Percentiles rank a stretch among this genome's conserved stretches.
Conservation (phyloP, 805 yeast species). For the Kuraishia hungarica region DNA sequence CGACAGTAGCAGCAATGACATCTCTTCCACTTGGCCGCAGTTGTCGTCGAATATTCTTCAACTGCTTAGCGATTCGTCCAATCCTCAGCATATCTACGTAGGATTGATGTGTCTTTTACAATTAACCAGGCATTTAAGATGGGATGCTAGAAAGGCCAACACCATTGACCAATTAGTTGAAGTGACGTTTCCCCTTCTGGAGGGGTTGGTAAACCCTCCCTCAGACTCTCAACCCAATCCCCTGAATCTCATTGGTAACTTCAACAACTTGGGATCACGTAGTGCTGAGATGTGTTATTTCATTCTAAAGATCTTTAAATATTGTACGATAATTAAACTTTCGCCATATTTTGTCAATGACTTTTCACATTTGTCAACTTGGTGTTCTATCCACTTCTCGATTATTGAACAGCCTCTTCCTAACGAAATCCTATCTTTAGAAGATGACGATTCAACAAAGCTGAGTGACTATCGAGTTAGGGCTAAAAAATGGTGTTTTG, state of each 20-base stretch:
- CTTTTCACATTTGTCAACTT: constrained; percentile 37
- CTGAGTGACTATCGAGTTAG: constrained; percentile 47
- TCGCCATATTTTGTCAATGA: constrained; percentile 50
- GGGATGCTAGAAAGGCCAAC: constrained; percentile 50
- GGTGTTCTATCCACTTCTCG: constrained; percentile 67
- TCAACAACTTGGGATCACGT: constrained; percentile 21
- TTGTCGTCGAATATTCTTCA: constrained; percentile 36
- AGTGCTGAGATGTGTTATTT: constrained; percentile 60
- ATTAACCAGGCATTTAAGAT: constrained; percentile 61
- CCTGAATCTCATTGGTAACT: constrained; percentile 17
- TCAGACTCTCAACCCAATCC: too few species aligned
- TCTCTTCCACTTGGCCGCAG: constrained; percentile 35
- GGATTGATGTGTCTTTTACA: constrained; percentile 68
- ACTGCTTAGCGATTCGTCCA: constrained; percentile 35
- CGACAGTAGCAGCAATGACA: too few species aligned
- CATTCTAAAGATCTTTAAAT: constrained; percentile 70
- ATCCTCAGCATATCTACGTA: constrained; percentile 39
- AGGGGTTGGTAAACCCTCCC: constrained; percentile 42
- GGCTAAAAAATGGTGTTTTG: constrained; percentile 80
- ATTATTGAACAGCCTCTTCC: constrained; percentile 52
- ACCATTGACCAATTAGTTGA: constrained; percentile 44
- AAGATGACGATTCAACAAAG: constrained; percentile 31
- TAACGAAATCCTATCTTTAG: constrained; percentile 30
- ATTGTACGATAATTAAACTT: constrained; percentile 62
- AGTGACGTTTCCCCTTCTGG: constrained; percentile 55